phyloP scores from a whole-genome alignment of 1,284 basidiomycete species.

The Gymnopus androsaceus region DNA sequence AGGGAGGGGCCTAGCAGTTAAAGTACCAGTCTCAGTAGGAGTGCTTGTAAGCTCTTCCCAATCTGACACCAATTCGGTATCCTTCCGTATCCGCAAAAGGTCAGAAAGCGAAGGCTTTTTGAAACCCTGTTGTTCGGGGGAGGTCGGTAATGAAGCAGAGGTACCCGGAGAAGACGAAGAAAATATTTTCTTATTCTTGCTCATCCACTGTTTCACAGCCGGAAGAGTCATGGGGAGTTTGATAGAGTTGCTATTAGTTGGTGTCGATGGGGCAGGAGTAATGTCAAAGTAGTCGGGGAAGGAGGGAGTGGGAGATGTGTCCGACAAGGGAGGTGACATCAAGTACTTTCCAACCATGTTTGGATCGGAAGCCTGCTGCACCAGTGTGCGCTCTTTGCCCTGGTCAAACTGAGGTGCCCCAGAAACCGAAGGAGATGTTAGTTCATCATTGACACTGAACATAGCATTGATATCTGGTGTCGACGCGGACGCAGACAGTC shows the following conservation, averaged over 20 bases:
- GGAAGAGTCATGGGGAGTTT: constrained; percentile 73
- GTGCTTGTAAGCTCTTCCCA: constrained; percentile 63
- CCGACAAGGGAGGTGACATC: constrained; percentile 40
- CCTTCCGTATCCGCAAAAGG: constrained; percentile 53
- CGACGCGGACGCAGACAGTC: constrained; percentile 54
- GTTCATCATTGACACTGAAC: constrained; percentile 38
- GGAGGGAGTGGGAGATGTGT: constrained; percentile 47
- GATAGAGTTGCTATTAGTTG: constrained; percentile 33
- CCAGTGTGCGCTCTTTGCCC: constrained; percentile 59
- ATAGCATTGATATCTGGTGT: constrained; percentile 58
- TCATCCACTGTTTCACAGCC: constrained; percentile 77
- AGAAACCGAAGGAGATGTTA: constrained; percentile 10
- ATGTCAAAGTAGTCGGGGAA: constrained; percentile 52
- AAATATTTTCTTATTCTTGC: constrained; percentile 55
- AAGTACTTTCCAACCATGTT: constrained; percentile 57
- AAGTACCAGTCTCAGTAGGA: constrained; percentile 45
- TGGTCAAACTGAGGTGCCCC: not conserved
- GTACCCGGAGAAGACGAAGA: constrained; percentile 36
- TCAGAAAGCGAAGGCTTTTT: constrained; percentile 71
- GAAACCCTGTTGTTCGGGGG: constrained; percentile 34
- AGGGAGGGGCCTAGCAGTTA: constrained; percentile 30
- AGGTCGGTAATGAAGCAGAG: constrained; percentile 34
- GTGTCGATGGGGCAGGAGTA: constrained; percentile 39
- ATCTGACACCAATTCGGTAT: constrained; percentile 55
- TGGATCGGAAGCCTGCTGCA: constrained; percentile 68